phyloP scores from a whole-genome alignment of 2,329 filamentous ascomycete species.

The Basipetospora chlamydospora region DNA sequence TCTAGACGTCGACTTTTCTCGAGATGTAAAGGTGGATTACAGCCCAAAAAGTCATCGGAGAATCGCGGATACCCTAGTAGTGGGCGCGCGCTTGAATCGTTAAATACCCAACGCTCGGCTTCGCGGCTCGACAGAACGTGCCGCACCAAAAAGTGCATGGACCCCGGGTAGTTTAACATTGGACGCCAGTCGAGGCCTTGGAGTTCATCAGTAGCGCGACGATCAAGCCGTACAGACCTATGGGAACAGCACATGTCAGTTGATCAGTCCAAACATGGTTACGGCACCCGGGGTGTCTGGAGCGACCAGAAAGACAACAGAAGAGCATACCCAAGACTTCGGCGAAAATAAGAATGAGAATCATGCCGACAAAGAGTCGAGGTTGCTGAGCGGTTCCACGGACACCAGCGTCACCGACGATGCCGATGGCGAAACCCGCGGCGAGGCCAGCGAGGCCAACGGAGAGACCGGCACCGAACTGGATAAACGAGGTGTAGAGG shows the following conservation, averaged over 20 bases:
- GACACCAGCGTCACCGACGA: slow-evolving; percentile 80
- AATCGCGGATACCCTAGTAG: not conserved
- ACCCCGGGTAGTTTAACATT: slow-evolving; percentile 34
- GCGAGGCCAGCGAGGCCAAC: slow-evolving; percentile 74
- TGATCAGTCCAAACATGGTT: slow-evolving; percentile 6
- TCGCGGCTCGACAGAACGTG: not conserved
- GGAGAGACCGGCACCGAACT: slow-evolving; percentile 68
- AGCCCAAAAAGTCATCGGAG: not conserved
- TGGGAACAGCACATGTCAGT: slow-evolving; percentile 6
- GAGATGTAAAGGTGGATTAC: not conserved
- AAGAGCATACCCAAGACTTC: slow-evolving; percentile 80
- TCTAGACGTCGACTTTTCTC: not conserved
- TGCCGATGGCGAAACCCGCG: slow-evolving; percentile 76
- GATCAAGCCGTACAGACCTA: slow-evolving; percentile 97
- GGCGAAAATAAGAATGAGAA: slow-evolving; percentile 98
- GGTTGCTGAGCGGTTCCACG: slow-evolving; percentile 75
- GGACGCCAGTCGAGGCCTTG: slow-evolving; percentile 54
- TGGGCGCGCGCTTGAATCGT: not conserved
- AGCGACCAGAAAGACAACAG: not conserved
- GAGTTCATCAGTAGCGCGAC: slow-evolving; percentile 99
- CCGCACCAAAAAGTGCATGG: not conserved
- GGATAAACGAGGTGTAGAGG: slow-evolving; percentile 73
- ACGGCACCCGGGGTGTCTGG: too few relatives aligned
- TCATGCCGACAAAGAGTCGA: slow-evolving; percentile 90
- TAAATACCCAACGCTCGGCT: not conserved